A percentile compares a stretch with the other conserved stretches of the same genome.
Conservation (phyloP, 192 early-diverging fungal species). For the Kappamyces sp. region DNA sequence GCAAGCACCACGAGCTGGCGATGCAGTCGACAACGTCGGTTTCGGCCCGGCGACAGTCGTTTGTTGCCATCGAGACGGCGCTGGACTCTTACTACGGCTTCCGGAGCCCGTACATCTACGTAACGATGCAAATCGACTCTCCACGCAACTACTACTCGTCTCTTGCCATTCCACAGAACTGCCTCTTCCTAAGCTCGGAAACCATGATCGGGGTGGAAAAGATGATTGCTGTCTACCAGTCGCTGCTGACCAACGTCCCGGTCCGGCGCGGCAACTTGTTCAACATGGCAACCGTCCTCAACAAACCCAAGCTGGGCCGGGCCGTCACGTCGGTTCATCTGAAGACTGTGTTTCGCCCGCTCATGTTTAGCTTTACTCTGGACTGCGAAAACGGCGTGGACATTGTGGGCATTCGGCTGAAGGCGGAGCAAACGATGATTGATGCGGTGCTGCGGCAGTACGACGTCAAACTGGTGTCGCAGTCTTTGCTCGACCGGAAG, state of each 20-base stretch:
- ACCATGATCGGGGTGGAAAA: slow-evolving; percentile 26
- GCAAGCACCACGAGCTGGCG: slow-evolving; percentile 33
- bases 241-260: slow-evolving; percentile 41
- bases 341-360: slow-evolving; percentile 30
- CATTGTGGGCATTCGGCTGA: slow-evolving; percentile 39
- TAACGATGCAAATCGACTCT: slow-evolving; percentile 31
- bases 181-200: slow-evolving; percentile 29
- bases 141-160: slow-evolving; percentile 25
- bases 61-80: slow-evolving; percentile 8
- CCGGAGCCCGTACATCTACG: slow-evolving; percentile 26
- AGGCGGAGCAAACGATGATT: slow-evolving; percentile 37
- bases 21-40: slow-evolving; percentile 34
- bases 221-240: slow-evolving; percentile 44
- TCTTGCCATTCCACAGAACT: slow-evolving; percentile 26
- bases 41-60: neutral
- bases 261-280: slow-evolving; percentile 38
- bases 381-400: slow-evolving; percentile 34
- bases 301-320: slow-evolving; percentile 45
- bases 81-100: slow-evolving; percentile 39
- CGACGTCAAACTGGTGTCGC: slow-evolving; percentile 10
- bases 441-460: slow-evolving; percentile 36
- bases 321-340: slow-evolving; percentile 32
- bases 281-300: slow-evolving; percentile 12
- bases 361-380: slow-evolving; percentile 34
- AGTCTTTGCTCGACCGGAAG: slow-evolving; percentile 19